phyloP scores from a whole-genome alignment of 2,329 filamentous ascomycete species.

The Calonectria leucothoes region DNA sequence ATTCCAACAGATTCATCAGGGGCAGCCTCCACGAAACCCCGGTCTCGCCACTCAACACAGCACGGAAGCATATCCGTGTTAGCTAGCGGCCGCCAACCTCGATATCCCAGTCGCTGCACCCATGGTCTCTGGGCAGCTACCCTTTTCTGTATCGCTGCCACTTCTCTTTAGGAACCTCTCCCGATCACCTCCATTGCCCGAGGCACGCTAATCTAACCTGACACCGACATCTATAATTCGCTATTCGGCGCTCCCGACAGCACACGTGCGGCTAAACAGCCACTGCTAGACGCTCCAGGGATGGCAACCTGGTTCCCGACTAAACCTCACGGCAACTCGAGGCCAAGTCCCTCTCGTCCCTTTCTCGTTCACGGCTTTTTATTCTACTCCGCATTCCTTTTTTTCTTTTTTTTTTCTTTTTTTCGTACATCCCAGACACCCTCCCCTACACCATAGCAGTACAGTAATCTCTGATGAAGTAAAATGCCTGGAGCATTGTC shows the following conservation, averaged over 20 bases:
- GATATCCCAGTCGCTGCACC: conserved; percentile 4
- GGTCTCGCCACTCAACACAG: conserved; percentile 10
- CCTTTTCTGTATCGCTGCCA: conserved; percentile 28
- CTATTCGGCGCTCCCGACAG: conserved; percentile 17
- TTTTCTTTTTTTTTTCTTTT: not conserved
- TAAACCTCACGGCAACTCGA: conserved; percentile 25
- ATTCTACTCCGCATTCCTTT: not conserved
- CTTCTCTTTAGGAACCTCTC: conserved; percentile 33
- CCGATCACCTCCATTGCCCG: conserved; percentile 23
- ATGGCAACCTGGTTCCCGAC: not conserved
- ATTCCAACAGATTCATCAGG: conserved; percentile 25
- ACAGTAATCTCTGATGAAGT: no score
- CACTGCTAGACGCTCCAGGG: not conserved
- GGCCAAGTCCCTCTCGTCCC: not conserved
- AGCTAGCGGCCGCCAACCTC: conserved; percentile 9
- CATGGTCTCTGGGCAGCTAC: conserved; percentile 28
- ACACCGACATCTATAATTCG: conserved; percentile 18
- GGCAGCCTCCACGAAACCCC: conserved; percentile 23
- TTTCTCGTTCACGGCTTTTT: not conserved
- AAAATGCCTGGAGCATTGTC: not conserved
- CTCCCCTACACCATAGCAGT: not conserved
- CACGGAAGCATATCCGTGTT: conserved; percentile 23
- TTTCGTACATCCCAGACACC: not conserved
- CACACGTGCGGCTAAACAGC: not conserved
- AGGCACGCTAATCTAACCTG: conserved; percentile 10